Evolutionary conservation across 2,329 filamentous ascomycete species (phyloP), one percentile per base, ranked within the genome.

Genomic region (Balansia obtecta): DNA sequence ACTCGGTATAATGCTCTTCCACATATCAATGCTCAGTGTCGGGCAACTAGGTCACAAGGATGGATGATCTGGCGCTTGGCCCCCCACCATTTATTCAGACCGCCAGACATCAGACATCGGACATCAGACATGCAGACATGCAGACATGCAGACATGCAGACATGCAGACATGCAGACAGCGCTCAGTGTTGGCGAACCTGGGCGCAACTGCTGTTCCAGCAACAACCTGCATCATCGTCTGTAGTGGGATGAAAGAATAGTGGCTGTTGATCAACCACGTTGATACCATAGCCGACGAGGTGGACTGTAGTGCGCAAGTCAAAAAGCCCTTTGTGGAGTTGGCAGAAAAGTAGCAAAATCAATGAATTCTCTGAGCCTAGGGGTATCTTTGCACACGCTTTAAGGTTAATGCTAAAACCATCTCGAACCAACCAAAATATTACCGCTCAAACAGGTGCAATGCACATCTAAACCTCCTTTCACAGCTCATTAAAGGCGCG

Each of bases 401-500:
- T 18, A 44, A 44, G 20, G 47, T 16, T 37, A 15, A 49, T 38
- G 16, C 27, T 48, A 41, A 10, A 42, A 34, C 32, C 2, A 32
- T n/a, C n/a, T 7, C 9, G 6, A 22, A 18, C 13, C 38, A 22
- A 18, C 13, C 38, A 32, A 32, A 10, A 33, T 12, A 38, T 12
- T 2, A 38, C 9, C 15, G 22, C 20, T 20, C 12, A 20, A 16
- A 46, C 9, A 39, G 4, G 27, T 27, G n/a, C 33, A 34, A 34
- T 18, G 15, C 15, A 37, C n/a, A 20, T 30, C 8, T 15, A 41
- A 40, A 8, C 38, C n/a, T 32, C 27, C 42, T 39, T 22, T 66
- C 60, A 76, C 48, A 76, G 58, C 62, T 76, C 73, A 51, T 75
- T 72, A 59, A 76, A 72, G 16, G 62, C 63, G 49, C 67, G 65